Base-by-base conservation (phyloP, 2,329 filamentous ascomycete genomes). In the Cadophora luteo-olivacea region DNA sequence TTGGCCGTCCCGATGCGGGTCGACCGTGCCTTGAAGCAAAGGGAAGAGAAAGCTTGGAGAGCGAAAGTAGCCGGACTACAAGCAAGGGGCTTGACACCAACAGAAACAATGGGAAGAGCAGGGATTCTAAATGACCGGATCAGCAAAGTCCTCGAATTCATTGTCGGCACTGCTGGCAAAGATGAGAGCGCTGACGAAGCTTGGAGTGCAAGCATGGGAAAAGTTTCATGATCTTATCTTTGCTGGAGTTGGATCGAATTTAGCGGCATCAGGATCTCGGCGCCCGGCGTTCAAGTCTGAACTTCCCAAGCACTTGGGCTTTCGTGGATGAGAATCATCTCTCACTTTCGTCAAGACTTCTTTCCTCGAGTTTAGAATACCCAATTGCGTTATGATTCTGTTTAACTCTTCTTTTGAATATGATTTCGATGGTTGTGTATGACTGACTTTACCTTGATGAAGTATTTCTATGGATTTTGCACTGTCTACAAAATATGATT, bases 1-100 rank as follows among this genome's bases (percentile, higher is more conserved):
- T 70, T 81, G 9, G 80, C 80, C 1, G 78, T 81, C 12, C 80
- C 80, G 2, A 79, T 81, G 70, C 73, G 80, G 52, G 79, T 81
- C 41, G 80, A 81, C 69, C 74, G 80, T n/a, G 79, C 79, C 7
- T 68, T 81, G 41, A 79, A 77, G 67, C 73, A 76, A 65, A 75
- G 76, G 58, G 78, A 79, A 71, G 79, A 81, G 68, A 77, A 78
- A 57, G 78, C 78, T 38, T 80, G 77, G 75, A 76, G 76, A 48
- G 79, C 78, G 7, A 79, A 77, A 70, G 76, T 75, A 51, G 79
- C 78, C 0, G 79, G 79, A 4, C 74, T 78, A 62, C 77, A 79
- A 63, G 78, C 78, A 0, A 74, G 75, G 14, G 78, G 78, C 5
- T 69, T 79, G 5, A 73, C 72, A 7, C 74, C 74, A n/a, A 75